phyloP scores from a whole-genome alignment of 768 basidiomycete genomes.

The Mycena amicta region DNA sequence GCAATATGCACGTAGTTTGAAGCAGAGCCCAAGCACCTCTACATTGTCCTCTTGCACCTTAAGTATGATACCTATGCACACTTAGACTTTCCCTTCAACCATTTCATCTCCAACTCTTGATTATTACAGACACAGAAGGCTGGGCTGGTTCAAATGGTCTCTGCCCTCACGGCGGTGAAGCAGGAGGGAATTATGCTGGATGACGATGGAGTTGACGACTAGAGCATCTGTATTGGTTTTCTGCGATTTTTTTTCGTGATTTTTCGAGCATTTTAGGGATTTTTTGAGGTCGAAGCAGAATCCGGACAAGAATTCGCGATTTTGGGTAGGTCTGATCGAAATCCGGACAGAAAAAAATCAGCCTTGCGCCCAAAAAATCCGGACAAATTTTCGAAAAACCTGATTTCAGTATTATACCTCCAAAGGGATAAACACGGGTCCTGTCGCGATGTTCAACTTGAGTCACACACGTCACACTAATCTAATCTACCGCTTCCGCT shows the following conservation, averaged over 20 bases:
- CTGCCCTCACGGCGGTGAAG: constrained; percentile 3
- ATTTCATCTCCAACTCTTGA: no score
- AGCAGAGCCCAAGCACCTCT: no score
- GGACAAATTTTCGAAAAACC: not conserved
- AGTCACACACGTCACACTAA: no score
- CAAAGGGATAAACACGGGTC: not conserved
- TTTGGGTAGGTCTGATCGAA: not conserved
- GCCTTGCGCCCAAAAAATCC: not conserved
- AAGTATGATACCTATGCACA: no score
- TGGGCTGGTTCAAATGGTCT: not conserved
- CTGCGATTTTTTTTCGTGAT: not conserved
- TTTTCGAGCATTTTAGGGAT: no score
- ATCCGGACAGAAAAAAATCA: not conserved
- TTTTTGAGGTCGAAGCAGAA: not conserved
- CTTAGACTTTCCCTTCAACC: no score
- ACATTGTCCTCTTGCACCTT: no score
- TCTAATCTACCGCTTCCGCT: no score
- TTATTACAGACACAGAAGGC: not conserved
- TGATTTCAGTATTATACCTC: constrained; percentile 1
- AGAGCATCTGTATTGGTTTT: not conserved
- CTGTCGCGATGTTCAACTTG: no score
- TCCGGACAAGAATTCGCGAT: not conserved
- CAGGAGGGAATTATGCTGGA: not conserved
- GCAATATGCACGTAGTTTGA: no score
- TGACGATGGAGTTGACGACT: constrained; percentile 1